Percentiles rank a stretch among this genome's conserved stretches.
phyloP scores from a whole-genome alignment of 306 rosid genomes.

The Begonia loranthoides region DNA sequence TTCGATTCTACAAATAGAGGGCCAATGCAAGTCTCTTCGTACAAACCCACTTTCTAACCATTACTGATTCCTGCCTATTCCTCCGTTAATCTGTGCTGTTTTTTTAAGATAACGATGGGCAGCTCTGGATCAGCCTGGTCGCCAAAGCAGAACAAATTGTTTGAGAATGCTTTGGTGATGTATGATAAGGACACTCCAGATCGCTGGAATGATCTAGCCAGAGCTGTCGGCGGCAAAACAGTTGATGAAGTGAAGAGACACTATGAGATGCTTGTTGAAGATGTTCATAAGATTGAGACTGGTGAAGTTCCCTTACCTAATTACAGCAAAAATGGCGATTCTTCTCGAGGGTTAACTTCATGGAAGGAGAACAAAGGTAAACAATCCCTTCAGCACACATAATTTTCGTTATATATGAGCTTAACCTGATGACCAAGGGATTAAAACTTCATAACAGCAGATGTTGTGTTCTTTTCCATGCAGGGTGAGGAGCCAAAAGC shows the following conservation, averaged over 20 bases:
- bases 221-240: conserved; percentile 63
- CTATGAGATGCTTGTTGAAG: conserved; percentile 53
- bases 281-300: conserved; percentile 46
- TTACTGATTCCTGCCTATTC: too few species aligned
- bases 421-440: too few species aligned
- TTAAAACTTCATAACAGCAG: too few species aligned
- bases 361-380: conserved; percentile 43
- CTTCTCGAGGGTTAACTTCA: conserved; percentile 13
- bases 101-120: conserved; percentile 4
- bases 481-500: conserved; percentile 27
- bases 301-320: conserved; percentile 60
- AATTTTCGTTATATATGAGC: not conserved
- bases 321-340: conserved; percentile 20
- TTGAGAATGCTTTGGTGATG: conserved; percentile 63
- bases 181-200: conserved; percentile 51
- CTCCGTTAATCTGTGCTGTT: not conserved
- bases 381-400: not conserved
- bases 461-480: not conserved
- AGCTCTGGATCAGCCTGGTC: conserved; percentile 51
- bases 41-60: not conserved
- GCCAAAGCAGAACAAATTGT: conserved; percentile 49
- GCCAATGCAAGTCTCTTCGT: not conserved
- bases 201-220: conserved; percentile 58
- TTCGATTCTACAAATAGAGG: not conserved
- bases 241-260: conserved; percentile 64